Evolutionary conservation across 2,329 filamentous ascomycete genomes (phyloP).

Genomic region (Monilinia polystroma): DNA sequence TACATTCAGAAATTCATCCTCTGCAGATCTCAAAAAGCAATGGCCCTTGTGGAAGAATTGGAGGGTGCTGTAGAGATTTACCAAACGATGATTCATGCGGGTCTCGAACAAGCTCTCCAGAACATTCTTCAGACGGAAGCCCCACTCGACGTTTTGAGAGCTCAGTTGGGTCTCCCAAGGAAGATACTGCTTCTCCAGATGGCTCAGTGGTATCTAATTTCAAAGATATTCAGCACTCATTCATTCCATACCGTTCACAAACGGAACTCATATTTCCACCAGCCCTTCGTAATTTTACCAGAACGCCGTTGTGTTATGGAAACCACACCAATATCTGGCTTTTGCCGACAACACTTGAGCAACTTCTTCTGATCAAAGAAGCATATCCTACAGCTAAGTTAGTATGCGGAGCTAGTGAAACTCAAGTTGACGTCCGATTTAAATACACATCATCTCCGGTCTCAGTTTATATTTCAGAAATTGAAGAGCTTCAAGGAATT

Average conservation of each 20-base stretch:
- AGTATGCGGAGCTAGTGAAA: conserved; percentile 92
- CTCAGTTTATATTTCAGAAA: conserved; percentile 89
- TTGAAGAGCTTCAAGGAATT: conserved; percentile 81
- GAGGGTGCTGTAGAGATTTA: conserved; percentile 68
- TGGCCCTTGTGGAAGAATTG: conserved; percentile 38
- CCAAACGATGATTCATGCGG: conserved; percentile 44
- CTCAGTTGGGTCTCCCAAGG: conserved; percentile 91
- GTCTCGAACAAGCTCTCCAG: conserved; percentile 21
- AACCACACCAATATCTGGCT: conserved; percentile 94
- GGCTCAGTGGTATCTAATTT: not conserved
- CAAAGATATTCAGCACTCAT: conserved; percentile 42
- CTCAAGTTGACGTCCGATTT: conserved; percentile 96
- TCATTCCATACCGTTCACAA: conserved; percentile 86
- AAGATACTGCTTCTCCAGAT: not conserved
- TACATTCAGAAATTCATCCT: conserved; percentile 29
- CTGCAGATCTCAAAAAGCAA: conserved; percentile 20
- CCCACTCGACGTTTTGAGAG: conserved; percentile 54
- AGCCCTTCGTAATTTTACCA: conserved; percentile 73
- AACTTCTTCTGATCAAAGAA: conserved; percentile 86
- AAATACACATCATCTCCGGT: conserved; percentile 86
- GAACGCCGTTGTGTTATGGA: conserved; percentile 80
- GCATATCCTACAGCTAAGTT: conserved; percentile 82
- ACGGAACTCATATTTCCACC: conserved; percentile 94
- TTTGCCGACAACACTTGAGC: conserved; percentile 76
- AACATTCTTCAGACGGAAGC: conserved; percentile 29